A percentile compares a stretch with the other conserved stretches of the same genome.
phyloP scores from a whole-genome alignment of 805 yeast genomes.

The Wickerhamomyces alni region DNA sequence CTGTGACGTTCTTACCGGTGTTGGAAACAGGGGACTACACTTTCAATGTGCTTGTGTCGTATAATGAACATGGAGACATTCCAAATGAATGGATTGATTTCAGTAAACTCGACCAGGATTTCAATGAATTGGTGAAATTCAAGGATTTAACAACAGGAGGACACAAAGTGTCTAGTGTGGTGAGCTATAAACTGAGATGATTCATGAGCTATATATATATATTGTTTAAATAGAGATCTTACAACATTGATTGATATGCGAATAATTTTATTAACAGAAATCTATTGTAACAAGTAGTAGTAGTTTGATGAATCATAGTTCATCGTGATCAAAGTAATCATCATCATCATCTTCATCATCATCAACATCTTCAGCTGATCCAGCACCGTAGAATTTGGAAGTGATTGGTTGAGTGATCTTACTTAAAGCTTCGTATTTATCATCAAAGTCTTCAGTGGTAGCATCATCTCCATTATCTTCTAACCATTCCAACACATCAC shows the following conservation, averaged over 20 bases:
- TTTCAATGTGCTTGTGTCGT: slow-evolving; percentile 75
- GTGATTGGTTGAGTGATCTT: slow-evolving; percentile 89
- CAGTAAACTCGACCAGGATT: slow-evolving; percentile 42
- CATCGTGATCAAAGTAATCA: slow-evolving; percentile 64
- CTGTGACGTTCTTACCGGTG: slow-evolving; percentile 79
- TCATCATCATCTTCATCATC: slow-evolving; percentile 51
- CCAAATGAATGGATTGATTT: slow-evolving; percentile 86
- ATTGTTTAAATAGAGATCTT: too few relatives aligned
- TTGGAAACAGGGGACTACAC: slow-evolving; percentile 60
- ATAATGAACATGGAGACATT: slow-evolving; percentile 51
- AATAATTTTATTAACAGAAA: too few relatives aligned
- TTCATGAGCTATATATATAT: background rate
- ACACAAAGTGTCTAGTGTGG: slow-evolving; percentile 70
- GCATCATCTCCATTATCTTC: slow-evolving; percentile 86
- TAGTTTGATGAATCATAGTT: slow-evolving; percentile 42
- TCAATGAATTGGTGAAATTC: slow-evolving; percentile 60
- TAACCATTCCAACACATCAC: slow-evolving; percentile 82
- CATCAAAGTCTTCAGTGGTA: slow-evolving; percentile 87
- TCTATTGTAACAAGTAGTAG: background rate
- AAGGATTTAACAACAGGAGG: slow-evolving; percentile 59
- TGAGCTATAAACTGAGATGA: slow-evolving; percentile 33
- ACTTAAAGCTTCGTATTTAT: slow-evolving; percentile 78
- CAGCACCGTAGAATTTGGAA: slow-evolving; percentile 70
- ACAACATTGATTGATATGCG: too few relatives aligned
- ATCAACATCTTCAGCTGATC: slow-evolving; percentile 40